These are phyloP conservation scores for Kuraishia floccosa DNA, from an alignment of 805 yeast species.

Conservation along the genomic window DNA sequence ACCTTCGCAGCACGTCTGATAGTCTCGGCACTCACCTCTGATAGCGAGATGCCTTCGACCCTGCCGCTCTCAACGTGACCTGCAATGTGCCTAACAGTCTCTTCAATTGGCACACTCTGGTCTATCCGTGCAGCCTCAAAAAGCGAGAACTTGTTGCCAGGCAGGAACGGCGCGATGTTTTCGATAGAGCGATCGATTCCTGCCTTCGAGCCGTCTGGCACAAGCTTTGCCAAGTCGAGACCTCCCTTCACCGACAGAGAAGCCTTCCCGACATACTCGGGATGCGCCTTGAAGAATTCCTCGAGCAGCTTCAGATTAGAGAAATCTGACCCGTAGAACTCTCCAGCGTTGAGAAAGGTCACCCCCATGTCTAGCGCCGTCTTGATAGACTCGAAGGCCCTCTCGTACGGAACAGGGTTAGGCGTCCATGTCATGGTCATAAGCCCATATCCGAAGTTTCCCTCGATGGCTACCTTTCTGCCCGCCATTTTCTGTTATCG, in stretches of 20 bases:
- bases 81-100: constrained; percentile 42
- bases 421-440: constrained; percentile 75
- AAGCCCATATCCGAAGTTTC: constrained; percentile 56
- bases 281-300: constrained; percentile 45
- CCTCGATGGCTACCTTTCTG: constrained; percentile 14
- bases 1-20: constrained; percentile 46
- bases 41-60: constrained; percentile 60
- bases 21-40: constrained; percentile 59
- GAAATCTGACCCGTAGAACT: constrained; percentile 66
- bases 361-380: constrained; percentile 37
- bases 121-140: constrained; percentile 73
- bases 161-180: constrained; percentile 24
- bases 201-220: constrained; percentile 41
- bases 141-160: constrained; percentile 32
- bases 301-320: constrained; percentile 43
- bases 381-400: constrained; percentile 42
- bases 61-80: constrained; percentile 52
- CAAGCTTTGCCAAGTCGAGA: constrained; percentile 18
- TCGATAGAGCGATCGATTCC: constrained; percentile 36
- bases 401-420: constrained; percentile 38
- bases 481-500: no score
- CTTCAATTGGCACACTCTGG: constrained; percentile 42
- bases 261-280: constrained; percentile 44
- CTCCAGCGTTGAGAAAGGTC: constrained; percentile 61
- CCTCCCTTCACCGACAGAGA: constrained; percentile 65